Base-by-base conservation (phyloP, 2,329 filamentous ascomycete species). In the Colletotrichum gigasporum region DNA sequence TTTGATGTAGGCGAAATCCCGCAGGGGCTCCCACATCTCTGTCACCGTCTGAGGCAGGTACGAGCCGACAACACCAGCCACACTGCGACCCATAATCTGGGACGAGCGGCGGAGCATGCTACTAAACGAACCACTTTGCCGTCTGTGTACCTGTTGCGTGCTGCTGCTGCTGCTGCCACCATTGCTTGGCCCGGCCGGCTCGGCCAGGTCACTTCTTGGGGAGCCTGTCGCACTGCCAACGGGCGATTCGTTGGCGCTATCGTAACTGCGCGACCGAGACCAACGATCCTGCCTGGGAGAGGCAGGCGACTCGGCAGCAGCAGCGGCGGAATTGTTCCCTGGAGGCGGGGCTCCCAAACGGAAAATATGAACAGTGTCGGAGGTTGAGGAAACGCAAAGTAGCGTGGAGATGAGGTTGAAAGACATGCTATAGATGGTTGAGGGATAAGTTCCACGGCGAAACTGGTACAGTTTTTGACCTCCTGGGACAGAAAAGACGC, bases 391-490 rank as follows among this genome's bases (percentile, higher is more conserved):
- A 39, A 99, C 94, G 73, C 94, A 97, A 34, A 99, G 87, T 10
- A 99, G 83, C 1, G 94, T 97, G 2, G 94, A 97, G 63, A 92
- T 94, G 51, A 94, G 90, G 77, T 99, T 99, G 80, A 99, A 99
- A 1, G 94, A 97, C 94, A 99, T 97, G 86, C 94, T 97, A 80
- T 94, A 97, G 70, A 99, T 99, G 39, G 93, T 91, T 2, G 94
- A 94, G 0, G 96, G 96, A 78, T 97, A 97, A 2, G 95, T 97
- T 42, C 96, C 96, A 68, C 96, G 89, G 64, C 96, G 89, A 79
- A 99, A 99, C 75, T 99, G 95, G 76, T 94, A 98, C 16, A 99
- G 85, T 77, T 98, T 99, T 72, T 95, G 90, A 10, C 93, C 96
- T 68, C 90, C 89, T 3, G 96, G 96, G 2, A 99, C 88, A 1